Percentiles rank a stretch among this genome's conserved stretches.
phyloP scores from a whole-genome alignment of 2,329 filamentous ascomycete genomes.

The Cladosporium sp. region DNA sequence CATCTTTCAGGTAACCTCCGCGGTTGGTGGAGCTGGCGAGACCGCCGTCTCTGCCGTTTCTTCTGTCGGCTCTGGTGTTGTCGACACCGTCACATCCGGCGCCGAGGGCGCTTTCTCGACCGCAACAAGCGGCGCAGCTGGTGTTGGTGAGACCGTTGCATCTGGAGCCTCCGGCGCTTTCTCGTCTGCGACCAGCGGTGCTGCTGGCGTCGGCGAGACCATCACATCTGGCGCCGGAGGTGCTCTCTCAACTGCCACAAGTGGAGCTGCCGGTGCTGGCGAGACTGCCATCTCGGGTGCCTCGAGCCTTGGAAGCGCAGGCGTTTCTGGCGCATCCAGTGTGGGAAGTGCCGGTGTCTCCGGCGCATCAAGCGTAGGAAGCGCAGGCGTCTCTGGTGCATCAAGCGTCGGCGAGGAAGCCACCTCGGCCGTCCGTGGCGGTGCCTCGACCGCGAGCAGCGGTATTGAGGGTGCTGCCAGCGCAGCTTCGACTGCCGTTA shows the following conservation, averaged over 20 bases:
- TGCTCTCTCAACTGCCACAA: conserved; percentile 27
- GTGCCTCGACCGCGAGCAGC: conserved; percentile 9
- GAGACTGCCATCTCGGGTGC: conserved; percentile 22
- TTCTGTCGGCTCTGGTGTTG: not conserved
- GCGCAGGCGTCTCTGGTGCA: conserved; percentile 5
- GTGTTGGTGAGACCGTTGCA: conserved; percentile 11
- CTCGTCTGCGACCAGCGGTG: conserved; percentile 23
- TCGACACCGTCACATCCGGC: conserved; percentile 8
- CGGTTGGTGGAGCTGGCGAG: conserved; percentile 9
- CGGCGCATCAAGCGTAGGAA: conserved; percentile 6
- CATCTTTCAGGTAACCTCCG: conserved; percentile 9
- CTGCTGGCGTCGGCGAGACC: conserved; percentile 16
- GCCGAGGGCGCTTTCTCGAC: conserved; percentile 7
- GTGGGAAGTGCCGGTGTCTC: not conserved
- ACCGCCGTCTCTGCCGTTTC: not conserved
- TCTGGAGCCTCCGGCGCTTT: conserved; percentile 15
- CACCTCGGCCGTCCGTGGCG: conserved; percentile 22
- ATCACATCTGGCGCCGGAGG: conserved; percentile 2
- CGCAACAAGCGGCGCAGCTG: conserved; percentile 3
- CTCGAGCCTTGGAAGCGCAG: not conserved
- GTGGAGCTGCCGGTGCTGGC: conserved; percentile 16
- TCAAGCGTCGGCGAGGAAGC: conserved; percentile 16
- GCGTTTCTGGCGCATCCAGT: not conserved
- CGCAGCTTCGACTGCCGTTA: not conserved
- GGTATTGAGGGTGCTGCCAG: not conserved